Evolutionary conservation across 2,329 filamentous ascomycete genomes (phyloP).

Genomic region (Calonectria hawksworthii): DNA sequence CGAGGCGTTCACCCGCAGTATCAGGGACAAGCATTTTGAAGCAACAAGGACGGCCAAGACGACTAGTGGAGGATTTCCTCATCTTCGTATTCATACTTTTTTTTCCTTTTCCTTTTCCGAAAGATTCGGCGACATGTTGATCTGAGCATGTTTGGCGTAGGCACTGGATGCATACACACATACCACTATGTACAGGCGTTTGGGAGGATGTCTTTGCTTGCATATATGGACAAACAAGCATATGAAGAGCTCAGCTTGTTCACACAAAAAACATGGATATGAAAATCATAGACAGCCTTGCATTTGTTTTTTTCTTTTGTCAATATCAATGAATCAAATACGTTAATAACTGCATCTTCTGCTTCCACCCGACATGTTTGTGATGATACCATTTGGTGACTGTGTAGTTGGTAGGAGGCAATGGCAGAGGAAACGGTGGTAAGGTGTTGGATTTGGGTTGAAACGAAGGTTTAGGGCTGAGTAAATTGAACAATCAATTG

Average conservation of each 20-base stretch:
- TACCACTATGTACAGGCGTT: slow-evolving; percentile 33
- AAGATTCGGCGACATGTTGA: slow-evolving; percentile 20
- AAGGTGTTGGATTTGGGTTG: background rate
- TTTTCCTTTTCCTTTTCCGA: background rate
- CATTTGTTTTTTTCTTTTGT: background rate
- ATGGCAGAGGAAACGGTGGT: background rate
- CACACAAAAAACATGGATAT: slow-evolving; percentile 17
- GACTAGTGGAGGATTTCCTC: background rate
- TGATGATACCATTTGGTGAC: background rate
- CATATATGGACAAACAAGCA: slow-evolving; percentile 27
- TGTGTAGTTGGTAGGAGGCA: background rate
- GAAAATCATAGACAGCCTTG: slow-evolving; percentile 23
- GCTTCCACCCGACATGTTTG: background rate
- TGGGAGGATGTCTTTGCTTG: slow-evolving; percentile 31
- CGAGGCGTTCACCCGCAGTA: slow-evolving; percentile 48
- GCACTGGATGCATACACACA: slow-evolving; percentile 32
- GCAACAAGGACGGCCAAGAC: background rate
- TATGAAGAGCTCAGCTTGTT: slow-evolving; percentile 27
- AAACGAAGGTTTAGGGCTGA: background rate
- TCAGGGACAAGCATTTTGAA: slow-evolving; percentile 55
- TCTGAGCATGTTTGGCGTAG: slow-evolving; percentile 30
- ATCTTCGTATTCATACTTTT: background rate
- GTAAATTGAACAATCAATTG: background rate
- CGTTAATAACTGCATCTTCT: background rate
- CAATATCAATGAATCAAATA: background rate